Base-by-base conservation (phyloP, 495 filamentous ascomycete species). In the Xanthoparmelia taractica region DNA sequence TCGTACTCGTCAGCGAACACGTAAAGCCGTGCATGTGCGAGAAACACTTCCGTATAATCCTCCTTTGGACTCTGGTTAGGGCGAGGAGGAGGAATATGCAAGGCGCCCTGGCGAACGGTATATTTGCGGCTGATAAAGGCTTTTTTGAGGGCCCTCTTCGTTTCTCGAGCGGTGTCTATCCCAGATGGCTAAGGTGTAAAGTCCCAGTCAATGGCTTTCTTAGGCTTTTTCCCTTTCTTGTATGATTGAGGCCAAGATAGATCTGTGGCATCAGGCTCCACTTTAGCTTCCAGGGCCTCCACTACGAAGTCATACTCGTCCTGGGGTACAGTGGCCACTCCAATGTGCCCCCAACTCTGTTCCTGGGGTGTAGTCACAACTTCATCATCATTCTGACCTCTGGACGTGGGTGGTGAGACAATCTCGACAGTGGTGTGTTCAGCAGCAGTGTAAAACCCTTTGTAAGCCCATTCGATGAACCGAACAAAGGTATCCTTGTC, bases 21-120 rank as follows among this genome's bases (percentile, higher is more conserved):
- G 52, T 77, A 78, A 23, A 79, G 66, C 25, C 55, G 36, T 11
- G 67, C 72, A 61, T 78, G 75, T 41, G 67, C 69, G 2, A 77
- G 67, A 54, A 78, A 73, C 1, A 77, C 70, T 1, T 69, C 66
- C 0, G 68, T 71, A 61, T 75, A 79, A 63, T 78, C 69, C 47
- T 79, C 66, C 2, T 52, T 13, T 17, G 37, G 17, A 12, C 37
- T 40, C 11, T 59, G n/a, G 27, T 66, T 66, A 15, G 47, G 38
- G 4, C 60, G 64, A n/a, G 60, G 59, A 27, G 47, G 41, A n/a
- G 59, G 31, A 18, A 23, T 37, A 45, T 47, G 25, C 38, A 61
- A n/a, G 7, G 6, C 29, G n/a, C 27, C 3, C 27, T 29, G 33
- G n/a, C 48, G 38, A 36, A 38, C 31, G 25, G 33, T 38, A 27